Base-by-base conservation (phyloP, 129 eudicot genomes). In the Artemisia tridentata region DNA sequence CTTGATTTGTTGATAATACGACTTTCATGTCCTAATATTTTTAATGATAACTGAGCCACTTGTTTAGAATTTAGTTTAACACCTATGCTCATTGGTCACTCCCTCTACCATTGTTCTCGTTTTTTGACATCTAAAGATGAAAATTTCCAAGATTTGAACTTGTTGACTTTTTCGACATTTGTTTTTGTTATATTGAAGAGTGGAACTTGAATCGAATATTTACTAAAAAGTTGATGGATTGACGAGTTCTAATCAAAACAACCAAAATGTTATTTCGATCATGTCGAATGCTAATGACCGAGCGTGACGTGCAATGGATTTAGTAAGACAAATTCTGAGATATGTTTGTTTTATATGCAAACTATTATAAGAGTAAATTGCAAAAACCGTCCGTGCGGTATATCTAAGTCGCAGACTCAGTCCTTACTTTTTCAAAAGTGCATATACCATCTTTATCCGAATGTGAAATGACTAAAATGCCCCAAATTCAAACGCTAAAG, bases 1-100 rank as follows among this genome's bases (percentile, higher is more conserved):
- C 62, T 67, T 67, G 43, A 75, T 46, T 67, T 27, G 34, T 47
- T 47, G 50, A 47, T 59, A 67, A 67, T 50, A 73, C 46, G 68
- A 75, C 80, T 67, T 75, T 48, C 18, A 57, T 57, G 74, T 57
- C 67, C 68, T 16, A 17, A 17, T 11, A 0, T 13, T 19, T 53
- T 34, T 75, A 75, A 48, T 68, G 15, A 57, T 67, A 2, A 59
- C 54, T 67, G 17, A 75, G 48, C 80, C 68, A 41, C 74, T 48
- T 67, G 11, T 58, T 67, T 75, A 46, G 47, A 57, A 25, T 17
- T n/a, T 56, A 47, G 52, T 75, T 53, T 67, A 52, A 27, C 52
- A 67, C 48, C 58, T 41, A 58, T 75, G 67, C 23, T 21, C 67
- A 75, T 23, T 67, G 58, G 68, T 75, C 50, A 66, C 46, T 25